Percentiles rank a stretch among this genome's conserved stretches.
These are phyloP conservation scores for Fusarium metavorans DNA, from an alignment of 2,329 filamentous ascomycete species.

Conservation along the genomic window DNA sequence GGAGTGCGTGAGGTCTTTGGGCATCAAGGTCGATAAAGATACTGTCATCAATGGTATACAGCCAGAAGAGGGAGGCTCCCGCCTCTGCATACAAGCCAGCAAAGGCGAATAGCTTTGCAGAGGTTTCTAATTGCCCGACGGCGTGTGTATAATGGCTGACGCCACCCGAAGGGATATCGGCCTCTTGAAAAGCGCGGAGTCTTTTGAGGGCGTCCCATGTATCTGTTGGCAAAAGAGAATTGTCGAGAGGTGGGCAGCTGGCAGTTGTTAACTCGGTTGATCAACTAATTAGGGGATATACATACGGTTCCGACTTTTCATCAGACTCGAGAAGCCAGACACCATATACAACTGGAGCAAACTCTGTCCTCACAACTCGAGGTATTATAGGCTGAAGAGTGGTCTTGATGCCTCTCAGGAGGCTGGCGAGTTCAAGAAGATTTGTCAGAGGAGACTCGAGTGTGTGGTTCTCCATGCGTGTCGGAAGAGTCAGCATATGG, in stretches of 20 bases:
- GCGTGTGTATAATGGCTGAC: conserved; percentile 34
- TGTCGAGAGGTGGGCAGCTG: conserved; percentile 34
- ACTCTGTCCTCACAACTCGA: conserved; percentile 37
- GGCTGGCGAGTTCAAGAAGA: conserved; percentile 34
- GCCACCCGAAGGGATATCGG: conserved; percentile 34
- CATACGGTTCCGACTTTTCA: conserved; percentile 18
- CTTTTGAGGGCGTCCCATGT: conserved; percentile 35
- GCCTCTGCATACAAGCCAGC: conserved; percentile 42
- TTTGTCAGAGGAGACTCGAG: conserved; percentile 39
- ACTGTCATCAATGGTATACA: conserved; percentile 42
- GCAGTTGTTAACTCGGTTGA: neutral
- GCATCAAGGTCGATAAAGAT: conserved; percentile 44
- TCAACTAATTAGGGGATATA: neutral
- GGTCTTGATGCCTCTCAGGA: conserved; percentile 39
- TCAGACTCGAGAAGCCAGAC: conserved; percentile 28
- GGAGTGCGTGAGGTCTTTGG: conserved; percentile 39
- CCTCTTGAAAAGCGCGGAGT: conserved; percentile 38
- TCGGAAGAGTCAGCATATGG: conserved; percentile 42
- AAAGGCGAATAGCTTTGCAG: conserved; percentile 32
- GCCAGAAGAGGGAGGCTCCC: conserved; percentile 40
- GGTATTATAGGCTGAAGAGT: conserved; percentile 32
- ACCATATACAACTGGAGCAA: conserved; percentile 40
- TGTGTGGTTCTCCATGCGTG: conserved; percentile 22
- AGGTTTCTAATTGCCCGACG: conserved; percentile 31
- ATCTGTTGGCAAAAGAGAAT: conserved; percentile 35